Evolutionary conservation across 495 filamentous ascomycete species (phyloP).

Genomic region (Aspergillus bridgeri): DNA sequence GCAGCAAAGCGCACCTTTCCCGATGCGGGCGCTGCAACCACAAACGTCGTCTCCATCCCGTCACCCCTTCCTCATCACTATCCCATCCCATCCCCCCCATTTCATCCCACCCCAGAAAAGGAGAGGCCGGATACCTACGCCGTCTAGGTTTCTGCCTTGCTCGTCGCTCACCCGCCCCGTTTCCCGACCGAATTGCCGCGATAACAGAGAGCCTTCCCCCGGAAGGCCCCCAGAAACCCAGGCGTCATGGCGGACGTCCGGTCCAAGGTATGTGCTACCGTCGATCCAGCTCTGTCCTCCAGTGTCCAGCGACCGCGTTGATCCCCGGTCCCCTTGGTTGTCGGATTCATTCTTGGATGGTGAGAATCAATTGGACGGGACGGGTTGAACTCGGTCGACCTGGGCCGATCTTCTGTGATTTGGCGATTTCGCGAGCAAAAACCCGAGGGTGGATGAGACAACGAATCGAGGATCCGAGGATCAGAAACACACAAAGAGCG

Average conservation of each 20-base stretch:
- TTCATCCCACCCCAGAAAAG: constrained; percentile 22
- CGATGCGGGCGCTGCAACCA: constrained; percentile 25
- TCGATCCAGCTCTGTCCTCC: constrained; percentile 9
- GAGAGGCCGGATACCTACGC: constrained; percentile 32
- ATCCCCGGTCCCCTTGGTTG: background rate
- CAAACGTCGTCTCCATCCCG: constrained; percentile 24
- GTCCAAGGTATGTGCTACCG: constrained; percentile 45
- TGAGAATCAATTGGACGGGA: constrained; percentile 3
- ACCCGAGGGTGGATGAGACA: background rate
- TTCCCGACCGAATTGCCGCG: constrained; percentile 35
- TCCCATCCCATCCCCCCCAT: constrained; percentile 25
- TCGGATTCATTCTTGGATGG: background rate
- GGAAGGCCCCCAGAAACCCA: constrained; percentile 48
- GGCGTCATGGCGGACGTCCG: constrained; percentile 52
- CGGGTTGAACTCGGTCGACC: background rate
- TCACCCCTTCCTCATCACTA: constrained; percentile 10
- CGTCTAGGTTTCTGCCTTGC: constrained; percentile 38
- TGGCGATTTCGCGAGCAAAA: background rate
- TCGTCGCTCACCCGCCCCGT: constrained; percentile 20
- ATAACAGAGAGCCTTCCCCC: constrained; percentile 48
- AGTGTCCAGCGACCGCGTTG: background rate
- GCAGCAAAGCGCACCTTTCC: constrained; percentile 26
- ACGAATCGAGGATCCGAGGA: background rate
- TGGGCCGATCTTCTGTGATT: background rate
- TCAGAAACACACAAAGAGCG: no score